Conservation (phyloP, 139 green algal species). For the Chlorella ohadii region DNA sequence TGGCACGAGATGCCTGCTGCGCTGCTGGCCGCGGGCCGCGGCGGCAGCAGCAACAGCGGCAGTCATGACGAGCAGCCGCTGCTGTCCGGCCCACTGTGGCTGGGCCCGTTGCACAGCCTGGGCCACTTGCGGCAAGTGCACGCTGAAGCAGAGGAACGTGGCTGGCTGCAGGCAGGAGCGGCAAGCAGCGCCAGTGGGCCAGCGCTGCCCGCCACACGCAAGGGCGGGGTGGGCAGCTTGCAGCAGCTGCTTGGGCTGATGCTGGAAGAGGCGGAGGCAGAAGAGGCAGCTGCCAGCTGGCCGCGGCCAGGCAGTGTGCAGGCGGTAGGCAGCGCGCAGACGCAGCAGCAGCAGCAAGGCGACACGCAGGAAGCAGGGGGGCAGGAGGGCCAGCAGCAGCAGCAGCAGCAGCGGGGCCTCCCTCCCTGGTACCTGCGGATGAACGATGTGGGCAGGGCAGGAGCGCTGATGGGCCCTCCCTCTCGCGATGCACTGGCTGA, state of each 20-base stretch:
- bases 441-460: slow-evolving; percentile 8
- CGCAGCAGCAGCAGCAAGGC: not conserved
- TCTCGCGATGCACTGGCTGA: not conserved
- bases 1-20: not conserved
- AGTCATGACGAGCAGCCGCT: not conserved
- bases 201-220: not conserved
- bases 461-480: not conserved
- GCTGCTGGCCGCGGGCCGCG: not conserved
- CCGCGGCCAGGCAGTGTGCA: not conserved
- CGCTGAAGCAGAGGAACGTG: not conserved
- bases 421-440: slow-evolving; percentile 12
- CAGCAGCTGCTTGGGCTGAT: slow-evolving; percentile 18
- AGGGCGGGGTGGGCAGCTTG: slow-evolving; percentile 13
- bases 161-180: slow-evolving; percentile 1
- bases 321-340: not conserved
- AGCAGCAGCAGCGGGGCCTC: not conserved
- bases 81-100: slow-evolving; percentile 21
- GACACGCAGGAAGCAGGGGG: not conserved
- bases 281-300: not conserved
- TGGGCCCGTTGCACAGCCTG: slow-evolving; percentile 14
- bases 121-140: slow-evolving; percentile 1
- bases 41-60: not conserved
- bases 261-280: slow-evolving; percentile 5
- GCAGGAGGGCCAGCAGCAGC: not conserved
- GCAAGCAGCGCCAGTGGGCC: not conserved